Base-by-base conservation (phyloP, 257 asterid species). In the Echium plantagineum region DNA sequence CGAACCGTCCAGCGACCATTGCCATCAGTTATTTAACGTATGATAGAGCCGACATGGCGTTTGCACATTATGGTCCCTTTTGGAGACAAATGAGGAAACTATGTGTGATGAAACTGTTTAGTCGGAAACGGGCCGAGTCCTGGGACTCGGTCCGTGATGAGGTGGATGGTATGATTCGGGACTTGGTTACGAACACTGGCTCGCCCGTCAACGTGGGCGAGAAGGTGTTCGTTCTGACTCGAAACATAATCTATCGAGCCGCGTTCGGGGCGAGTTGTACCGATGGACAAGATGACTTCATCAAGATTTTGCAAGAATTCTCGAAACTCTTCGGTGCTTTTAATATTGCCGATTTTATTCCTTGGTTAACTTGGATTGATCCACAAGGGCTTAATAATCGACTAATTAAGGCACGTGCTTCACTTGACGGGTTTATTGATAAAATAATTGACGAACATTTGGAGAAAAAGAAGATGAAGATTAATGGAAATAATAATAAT, bases 41-140 rank as follows among this genome's bases (percentile, higher is more conserved):
- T 35, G 87, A 87, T 7, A 52, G 90, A n/a, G 94, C 96, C 4
- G 97, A 90, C 77, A 87, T 90, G 97, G 97, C 96, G 7, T 90
- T 90, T 60, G 94, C 96, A 8, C 79, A 90, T 59, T 90, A 90
- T 74, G 97, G 97, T 17, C 96, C 96, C 0, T 90, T 87, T 59
- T 90, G 97, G 97, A 87, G 97, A 47, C 94, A 90, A 64, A 87
- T 90, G 97, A 75, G 97, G 7, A 90, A 90, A 66, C 78, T 90
- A 9, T 85, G 96, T 21, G 96, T 90, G 12, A 81, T 83, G 83
- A 90, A 90, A 71, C 85, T 90, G 16, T 90, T 90, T 63, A 90
- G 97, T 65, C 85, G 96, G 0, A 85, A 74, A 42, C 69, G 97
- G 70, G 91, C 96, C 32, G 95, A 85, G 86, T 87, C 97, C 0